Percentiles rank a stretch among this genome's conserved stretches.
Conservation (phyloP, 2,329 filamentous ascomycete genomes). For the Sporothrix protearum region DNA sequence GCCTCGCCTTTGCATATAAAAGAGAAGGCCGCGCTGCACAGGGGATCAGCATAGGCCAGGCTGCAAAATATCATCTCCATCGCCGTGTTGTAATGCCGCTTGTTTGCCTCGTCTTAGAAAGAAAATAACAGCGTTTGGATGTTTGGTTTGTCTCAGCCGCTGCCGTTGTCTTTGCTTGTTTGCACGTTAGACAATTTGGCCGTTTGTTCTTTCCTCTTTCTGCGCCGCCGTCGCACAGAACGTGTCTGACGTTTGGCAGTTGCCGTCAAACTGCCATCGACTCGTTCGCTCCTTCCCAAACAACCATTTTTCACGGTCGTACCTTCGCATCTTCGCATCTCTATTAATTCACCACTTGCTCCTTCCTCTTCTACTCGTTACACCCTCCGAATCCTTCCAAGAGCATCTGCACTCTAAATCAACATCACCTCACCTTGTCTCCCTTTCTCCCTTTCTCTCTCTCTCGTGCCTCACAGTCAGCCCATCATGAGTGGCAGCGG, state of each 20-base stretch:
- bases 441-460: too few species aligned
- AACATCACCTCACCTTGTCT: not conserved
- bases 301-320: not conserved
- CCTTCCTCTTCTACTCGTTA: not conserved
- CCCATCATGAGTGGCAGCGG: slow-evolving; percentile 41
- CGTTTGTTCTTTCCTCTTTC: slow-evolving; percentile 4
- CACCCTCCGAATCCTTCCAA: not conserved
- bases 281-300: not conserved
- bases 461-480: too few species aligned
- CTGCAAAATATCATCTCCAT: too few species aligned
- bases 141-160: not conserved
- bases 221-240: not conserved
- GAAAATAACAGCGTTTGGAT: not conserved
- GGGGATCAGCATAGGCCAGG: not conserved
- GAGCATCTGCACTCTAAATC: not conserved
- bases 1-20: not conserved
- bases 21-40: not conserved
- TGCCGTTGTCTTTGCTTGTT: not conserved
- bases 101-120: not conserved
- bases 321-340: not conserved
- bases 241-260: slow-evolving; percentile 2
- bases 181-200: not conserved
- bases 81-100: not conserved
- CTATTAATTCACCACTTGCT: not conserved
- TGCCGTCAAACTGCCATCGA: not conserved